phyloP scores from a whole-genome alignment of 345 rosid species.

The Carallia brachiata region DNA sequence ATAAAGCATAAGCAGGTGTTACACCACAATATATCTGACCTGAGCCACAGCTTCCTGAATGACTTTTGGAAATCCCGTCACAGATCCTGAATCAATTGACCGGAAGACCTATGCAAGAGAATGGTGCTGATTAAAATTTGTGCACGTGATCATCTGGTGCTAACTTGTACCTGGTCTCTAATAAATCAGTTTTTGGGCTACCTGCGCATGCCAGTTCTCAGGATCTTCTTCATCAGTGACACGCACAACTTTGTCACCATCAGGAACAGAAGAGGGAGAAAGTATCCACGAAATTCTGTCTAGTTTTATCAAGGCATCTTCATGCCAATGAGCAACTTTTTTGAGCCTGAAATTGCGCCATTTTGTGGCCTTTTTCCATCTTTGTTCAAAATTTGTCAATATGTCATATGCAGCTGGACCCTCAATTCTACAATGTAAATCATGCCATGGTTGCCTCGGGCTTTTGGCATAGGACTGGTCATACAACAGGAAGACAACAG shows the following conservation, averaged over 20 bases:
- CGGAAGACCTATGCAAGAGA: conserved; percentile 48
- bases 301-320: conserved; percentile 50
- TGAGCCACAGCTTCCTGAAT: conserved; percentile 45
- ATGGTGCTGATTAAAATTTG: not conserved
- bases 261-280: conserved; percentile 44
- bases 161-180: not conserved
- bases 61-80: conserved; percentile 59
- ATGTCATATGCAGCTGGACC: conserved; percentile 77
- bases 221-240: conserved; percentile 48
- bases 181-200: conserved; percentile 10
- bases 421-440: conserved; percentile 67
- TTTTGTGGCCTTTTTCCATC: conserved; percentile 58
- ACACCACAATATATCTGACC: conserved; percentile 31
- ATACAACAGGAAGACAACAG: conserved; percentile 6
- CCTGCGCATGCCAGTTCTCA: conserved; percentile 77
- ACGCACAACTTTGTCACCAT: conserved; percentile 35
- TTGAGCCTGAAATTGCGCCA: conserved; percentile 55
- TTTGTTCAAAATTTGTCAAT: conserved; percentile 61
- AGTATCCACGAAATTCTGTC: conserved; percentile 58
- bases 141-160: not conserved
- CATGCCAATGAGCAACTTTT: conserved; percentile 49
- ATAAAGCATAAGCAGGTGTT: not conserved
- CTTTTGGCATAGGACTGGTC: conserved; percentile 36
- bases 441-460: conserved; percentile 91
- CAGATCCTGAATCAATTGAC: conserved; percentile 79